These are phyloP conservation scores for Candida glaebosa DNA, from an alignment of 805 yeast genomes.

Conservation along the genomic window DNA sequence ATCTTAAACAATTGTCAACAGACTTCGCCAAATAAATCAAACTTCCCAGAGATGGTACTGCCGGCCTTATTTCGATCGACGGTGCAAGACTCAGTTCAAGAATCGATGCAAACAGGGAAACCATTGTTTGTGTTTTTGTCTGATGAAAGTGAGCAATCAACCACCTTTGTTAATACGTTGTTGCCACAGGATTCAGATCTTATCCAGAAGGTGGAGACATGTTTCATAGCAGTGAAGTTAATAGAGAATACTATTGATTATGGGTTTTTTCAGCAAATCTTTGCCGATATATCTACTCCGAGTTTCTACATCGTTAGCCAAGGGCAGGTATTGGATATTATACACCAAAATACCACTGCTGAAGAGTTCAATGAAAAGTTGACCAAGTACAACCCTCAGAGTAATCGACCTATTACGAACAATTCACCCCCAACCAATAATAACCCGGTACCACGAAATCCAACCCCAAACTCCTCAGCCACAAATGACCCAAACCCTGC, in stretches of 20 bases:
- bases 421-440: too few relatives aligned
- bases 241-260: conserved; percentile 16
- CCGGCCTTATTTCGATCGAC: conserved; percentile 15
- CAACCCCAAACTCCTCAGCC: too few relatives aligned
- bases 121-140: conserved; percentile 25
- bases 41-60: neutral
- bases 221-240: conserved; percentile 18
- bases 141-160: conserved; percentile 8
- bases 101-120: conserved; percentile 12
- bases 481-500: too few relatives aligned
- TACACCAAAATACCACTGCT: conserved; percentile 29
- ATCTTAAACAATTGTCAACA: neutral
- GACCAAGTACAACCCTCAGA: conserved; percentile 4
- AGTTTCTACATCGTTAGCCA: conserved; percentile 52
- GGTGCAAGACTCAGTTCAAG: conserved; percentile 22
- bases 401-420: too few relatives aligned
- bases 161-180: conserved; percentile 13
- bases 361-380: conserved; percentile 22
- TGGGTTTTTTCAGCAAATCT: conserved; percentile 48
- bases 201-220: conserved; percentile 1
- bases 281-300: conserved; percentile 50
- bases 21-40: neutral
- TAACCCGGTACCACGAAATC: too few relatives aligned
- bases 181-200: conserved; percentile 4
- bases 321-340: conserved; percentile 44